Percentiles rank a stretch among this genome's conserved stretches.
phyloP scores from a whole-genome alignment of 2,329 filamentous ascomycete genomes.

The Exophiala spinifera region DNA sequence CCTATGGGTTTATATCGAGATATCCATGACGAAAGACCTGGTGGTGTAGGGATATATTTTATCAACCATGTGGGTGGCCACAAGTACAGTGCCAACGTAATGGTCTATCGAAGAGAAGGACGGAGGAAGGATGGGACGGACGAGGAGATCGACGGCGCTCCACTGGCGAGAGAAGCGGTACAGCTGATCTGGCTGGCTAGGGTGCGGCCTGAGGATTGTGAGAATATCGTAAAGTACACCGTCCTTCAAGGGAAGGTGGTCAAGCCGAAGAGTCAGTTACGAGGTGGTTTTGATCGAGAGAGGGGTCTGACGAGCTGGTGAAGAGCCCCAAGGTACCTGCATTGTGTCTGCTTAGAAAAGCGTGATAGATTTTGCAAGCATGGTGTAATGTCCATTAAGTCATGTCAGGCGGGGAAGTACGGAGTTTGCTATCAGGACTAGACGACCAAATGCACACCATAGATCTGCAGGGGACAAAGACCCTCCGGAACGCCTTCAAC shows the following conservation, averaged over 20 bases:
- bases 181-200: slow-evolving; percentile 93
- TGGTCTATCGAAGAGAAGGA: slow-evolving; percentile 72
- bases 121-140: slow-evolving; percentile 38
- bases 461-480: too few relatives aligned
- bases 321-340: not conserved
- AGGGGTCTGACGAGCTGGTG: slow-evolving; percentile 86
- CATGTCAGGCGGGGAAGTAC: too few relatives aligned
- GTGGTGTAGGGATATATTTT: slow-evolving; percentile 83
- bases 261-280: slow-evolving; percentile 78
- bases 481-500: too few relatives aligned
- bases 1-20: slow-evolving; percentile 83
- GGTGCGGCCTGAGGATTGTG: slow-evolving; percentile 81
- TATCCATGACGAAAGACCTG: slow-evolving; percentile 80
- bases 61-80: slow-evolving; percentile 95
- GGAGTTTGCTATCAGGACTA: not conserved
- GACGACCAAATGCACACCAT: not conserved
- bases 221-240: slow-evolving; percentile 86
- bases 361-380: too few relatives aligned
- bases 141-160: slow-evolving; percentile 29
- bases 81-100: slow-evolving; percentile 92
- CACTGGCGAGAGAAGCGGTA: slow-evolving; percentile 55
- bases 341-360: too few relatives aligned
- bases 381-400: too few relatives aligned
- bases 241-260: slow-evolving; percentile 90
- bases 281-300: slow-evolving; percentile 84